Conservation (phyloP, 768 basidiomycete species). For the Tephrocybe sp. region DNA sequence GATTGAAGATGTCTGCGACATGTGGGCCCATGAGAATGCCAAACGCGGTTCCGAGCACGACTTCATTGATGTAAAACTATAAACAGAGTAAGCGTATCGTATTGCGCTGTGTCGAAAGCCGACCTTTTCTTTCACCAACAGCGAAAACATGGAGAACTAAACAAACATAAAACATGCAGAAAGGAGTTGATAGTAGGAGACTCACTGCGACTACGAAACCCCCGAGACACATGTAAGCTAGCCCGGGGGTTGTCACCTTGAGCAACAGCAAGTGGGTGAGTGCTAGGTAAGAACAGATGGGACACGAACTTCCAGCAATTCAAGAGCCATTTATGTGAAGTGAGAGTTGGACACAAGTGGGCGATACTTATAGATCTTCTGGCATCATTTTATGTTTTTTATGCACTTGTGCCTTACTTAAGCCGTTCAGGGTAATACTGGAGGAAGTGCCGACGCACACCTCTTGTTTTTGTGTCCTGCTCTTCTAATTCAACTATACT, state of each 20-base stretch:
- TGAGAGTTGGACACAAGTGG: background rate
- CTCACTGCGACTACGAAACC: conserved; percentile 34
- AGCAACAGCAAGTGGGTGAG: conserved; percentile 24
- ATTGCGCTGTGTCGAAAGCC: background rate
- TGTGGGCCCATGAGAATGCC: conserved; percentile 72
- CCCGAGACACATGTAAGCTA: conserved; percentile 66
- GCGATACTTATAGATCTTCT: too few relatives aligned
- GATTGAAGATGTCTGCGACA: conserved; percentile 70
- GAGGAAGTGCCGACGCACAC: too few relatives aligned
- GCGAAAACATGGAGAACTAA: conserved; percentile 85
- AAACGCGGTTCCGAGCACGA: conserved; percentile 82
- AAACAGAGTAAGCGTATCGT: background rate
- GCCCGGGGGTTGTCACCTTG: conserved; percentile 51
- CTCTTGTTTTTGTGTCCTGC: too few relatives aligned
- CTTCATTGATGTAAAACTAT: conserved; percentile 89
- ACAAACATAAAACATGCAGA: too few relatives aligned
- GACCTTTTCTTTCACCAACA: conserved; percentile 78
- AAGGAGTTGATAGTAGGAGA: too few relatives aligned
- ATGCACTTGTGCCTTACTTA: too few relatives aligned
- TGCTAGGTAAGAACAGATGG: conserved; percentile 9
- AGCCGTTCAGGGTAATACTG: too few relatives aligned
- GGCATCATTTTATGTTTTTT: too few relatives aligned
- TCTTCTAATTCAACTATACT: too few relatives aligned
- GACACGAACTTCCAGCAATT: conserved; percentile 34
- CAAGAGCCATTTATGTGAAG: background rate